These are phyloP conservation scores for Ustilago trichophora DNA, from an alignment of 1,284 basidiomycete species.

Conservation along the genomic window DNA sequence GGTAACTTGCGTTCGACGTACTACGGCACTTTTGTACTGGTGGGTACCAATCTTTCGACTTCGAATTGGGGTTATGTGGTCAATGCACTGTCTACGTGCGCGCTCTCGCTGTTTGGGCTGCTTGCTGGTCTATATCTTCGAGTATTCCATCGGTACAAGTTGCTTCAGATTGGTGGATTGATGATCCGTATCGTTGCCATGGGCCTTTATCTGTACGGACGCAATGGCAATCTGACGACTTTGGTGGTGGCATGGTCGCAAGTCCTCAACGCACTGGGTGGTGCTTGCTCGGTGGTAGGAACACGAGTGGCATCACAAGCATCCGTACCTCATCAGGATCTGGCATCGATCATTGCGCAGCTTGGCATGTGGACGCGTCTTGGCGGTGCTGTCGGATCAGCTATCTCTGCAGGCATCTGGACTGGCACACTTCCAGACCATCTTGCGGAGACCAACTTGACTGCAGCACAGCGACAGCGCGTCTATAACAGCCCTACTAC, in stretches of 20 bases:
- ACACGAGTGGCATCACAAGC: slow-evolving; percentile 67
- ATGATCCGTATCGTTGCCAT: slow-evolving; percentile 28
- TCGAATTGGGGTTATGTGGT: too few species aligned
- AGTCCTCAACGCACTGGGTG: slow-evolving; percentile 63
- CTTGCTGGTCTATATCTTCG: slow-evolving; percentile 68
- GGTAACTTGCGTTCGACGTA: slow-evolving; percentile 66
- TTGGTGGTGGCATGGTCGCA: slow-evolving; percentile 20
- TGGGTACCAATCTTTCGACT: slow-evolving; percentile 60
- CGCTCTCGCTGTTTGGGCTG: slow-evolving; percentile 55
- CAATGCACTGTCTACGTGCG: slow-evolving; percentile 7
- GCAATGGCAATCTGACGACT: slow-evolving; percentile 18
- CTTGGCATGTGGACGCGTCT: slow-evolving; percentile 67
- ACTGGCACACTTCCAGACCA: slow-evolving; percentile 51
- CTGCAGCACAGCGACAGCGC: slow-evolving; percentile 25
- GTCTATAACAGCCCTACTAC: too few species aligned
- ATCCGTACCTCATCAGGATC: slow-evolving; percentile 67
- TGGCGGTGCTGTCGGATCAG: slow-evolving; percentile 66
- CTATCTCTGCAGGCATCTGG: slow-evolving; percentile 66
- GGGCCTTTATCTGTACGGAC: slow-evolving; percentile 26
- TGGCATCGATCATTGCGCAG: slow-evolving; percentile 67
- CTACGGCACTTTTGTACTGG: slow-evolving; percentile 67
- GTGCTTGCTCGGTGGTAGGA: slow-evolving; percentile 62
- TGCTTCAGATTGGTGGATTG: slow-evolving; percentile 38
- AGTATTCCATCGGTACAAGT: slow-evolving; percentile 69
- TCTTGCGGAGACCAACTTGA: slow-evolving; percentile 68